Evolutionary conservation across 1,284 basidiomycete genomes (phyloP), one percentile per base, ranked within the genome.

Genomic region (Ceratobasidium sp.): DNA sequence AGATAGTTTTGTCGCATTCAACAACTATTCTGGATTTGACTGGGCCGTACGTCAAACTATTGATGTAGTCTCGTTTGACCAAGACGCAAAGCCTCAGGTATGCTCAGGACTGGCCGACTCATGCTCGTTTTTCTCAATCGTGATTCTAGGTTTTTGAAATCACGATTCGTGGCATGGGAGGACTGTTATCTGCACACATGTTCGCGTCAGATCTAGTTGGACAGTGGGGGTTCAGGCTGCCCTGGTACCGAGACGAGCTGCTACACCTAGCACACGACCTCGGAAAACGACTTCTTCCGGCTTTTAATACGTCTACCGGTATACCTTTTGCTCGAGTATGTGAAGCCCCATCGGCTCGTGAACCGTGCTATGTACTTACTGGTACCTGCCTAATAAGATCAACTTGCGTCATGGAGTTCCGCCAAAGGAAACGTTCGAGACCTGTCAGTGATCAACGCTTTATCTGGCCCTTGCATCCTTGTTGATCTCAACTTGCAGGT

Each of bases 151-250:
- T 96, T 3, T 96, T 96, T 82, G 95, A 96, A 86, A 94, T 93
- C 20, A 97, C 94, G 1, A 97, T 97, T 79, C 91, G 95, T 46
- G 94, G 95, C 1, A 86, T 98, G 3, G 96, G 97, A 4, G 95
- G 95, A 2, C 88, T 98, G 61, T 84, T 98, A 15, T 96, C 95
- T 5, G 96, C 91, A 9, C 96, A 96, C 82, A 89, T 93, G 82
- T 93, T 94, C 86, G 93, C 94, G 52, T 90, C 88, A 83, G 85
- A 91, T 82, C 15, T 80, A 46, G 20, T 65, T 83, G 84, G 89
- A 52, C 86, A 86, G 20, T 88, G 91, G 61, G 89, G 90, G 28
- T 94, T 95, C 81, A 68, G 59, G n/a, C 68, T 84, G 0, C 77
- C 80, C 0, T 83, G 82, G 81, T 85, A 84, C 76, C 54, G 78